phyloP scores from a whole-genome alignment of 495 filamentous ascomycete genomes.

The Tuber calosporum region DNA sequence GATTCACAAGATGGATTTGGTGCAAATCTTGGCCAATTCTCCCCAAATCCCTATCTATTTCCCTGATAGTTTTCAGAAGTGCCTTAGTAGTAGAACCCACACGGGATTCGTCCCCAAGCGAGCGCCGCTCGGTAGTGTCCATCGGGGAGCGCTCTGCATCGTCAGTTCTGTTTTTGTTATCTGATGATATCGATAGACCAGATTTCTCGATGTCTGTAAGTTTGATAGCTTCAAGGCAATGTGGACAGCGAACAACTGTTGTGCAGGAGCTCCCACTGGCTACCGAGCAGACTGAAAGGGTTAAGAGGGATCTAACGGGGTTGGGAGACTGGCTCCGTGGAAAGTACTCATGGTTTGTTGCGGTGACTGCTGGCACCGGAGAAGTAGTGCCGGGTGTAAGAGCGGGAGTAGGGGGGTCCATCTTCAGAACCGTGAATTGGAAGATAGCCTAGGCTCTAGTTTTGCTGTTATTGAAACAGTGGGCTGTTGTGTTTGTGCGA shows the following conservation, averaged over 20 bases:
- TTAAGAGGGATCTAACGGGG: conserved; percentile 26
- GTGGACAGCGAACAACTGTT: conserved; percentile 8
- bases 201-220: conserved; percentile 1
- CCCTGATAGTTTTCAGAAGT: conserved; percentile 22
- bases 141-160: conserved; percentile 9
- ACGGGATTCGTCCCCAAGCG: conserved; percentile 4
- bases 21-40: conserved; percentile 28
- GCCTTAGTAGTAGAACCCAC: conserved; percentile 13
- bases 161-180: not conserved
- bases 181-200: not conserved
- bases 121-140: conserved; percentile 9
- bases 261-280: conserved; percentile 13
- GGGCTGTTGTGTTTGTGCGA: not conserved
- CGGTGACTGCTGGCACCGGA: conserved; percentile 11
- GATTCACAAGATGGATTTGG: conserved; percentile 29
- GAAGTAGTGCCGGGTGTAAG: conserved; percentile 20
- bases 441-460: not conserved
- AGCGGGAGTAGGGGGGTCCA: conserved; percentile 22
- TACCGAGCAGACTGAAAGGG: conserved; percentile 28
- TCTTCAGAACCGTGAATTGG: conserved; percentile 10
- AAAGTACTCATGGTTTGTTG: conserved; percentile 6
- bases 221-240: conserved; percentile 17
- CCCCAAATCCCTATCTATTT: conserved; percentile 22
- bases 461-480: not conserved
- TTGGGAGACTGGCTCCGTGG: conserved; percentile 8